Conservation (phyloP, 2,329 filamentous ascomycete species). For the Tothia fuscella region DNA sequence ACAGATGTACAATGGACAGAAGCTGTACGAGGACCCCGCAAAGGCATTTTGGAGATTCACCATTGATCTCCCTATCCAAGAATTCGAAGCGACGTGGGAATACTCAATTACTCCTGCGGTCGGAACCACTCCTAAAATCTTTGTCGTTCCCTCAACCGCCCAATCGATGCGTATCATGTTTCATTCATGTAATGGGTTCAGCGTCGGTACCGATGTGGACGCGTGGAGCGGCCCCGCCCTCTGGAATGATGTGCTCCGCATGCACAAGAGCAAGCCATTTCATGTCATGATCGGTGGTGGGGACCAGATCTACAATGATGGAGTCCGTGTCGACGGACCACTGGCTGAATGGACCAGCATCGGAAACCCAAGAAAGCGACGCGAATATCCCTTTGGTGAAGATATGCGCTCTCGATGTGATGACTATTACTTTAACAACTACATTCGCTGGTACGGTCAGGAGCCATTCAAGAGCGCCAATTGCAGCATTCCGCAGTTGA, state of each 20-base stretch:
- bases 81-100: conserved; percentile 64
- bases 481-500: conserved; percentile 50
- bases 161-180: conserved; percentile 60
- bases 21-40: conserved; percentile 46
- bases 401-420: conserved; percentile 47
- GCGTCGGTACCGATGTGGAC: conserved; percentile 51
- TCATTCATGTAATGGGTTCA: conserved; percentile 58
- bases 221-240: conserved; percentile 49
- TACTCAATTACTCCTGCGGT: conserved; percentile 46
- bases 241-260: conserved; percentile 53
- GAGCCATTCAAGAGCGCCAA: conserved; percentile 49
- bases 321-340: conserved; percentile 74
- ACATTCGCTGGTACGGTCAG: conserved; percentile 57
- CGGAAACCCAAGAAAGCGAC: conserved; percentile 46
- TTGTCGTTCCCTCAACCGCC: conserved; percentile 45
- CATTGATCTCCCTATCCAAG: conserved; percentile 52
- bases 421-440: conserved; percentile 50
- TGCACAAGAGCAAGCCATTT: conserved; percentile 48
- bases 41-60: conserved; percentile 50
- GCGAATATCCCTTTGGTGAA: conserved; percentile 53
- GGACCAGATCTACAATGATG: conserved; percentile 71
- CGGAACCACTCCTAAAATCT: conserved; percentile 29
- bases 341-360: conserved; percentile 55
- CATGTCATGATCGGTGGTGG: conserved; percentile 76
- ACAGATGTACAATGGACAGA: conserved; percentile 35